A percentile compares a stretch with the other conserved stretches of the same genome.
Evolutionary conservation across 768 basidiomycete genomes (phyloP).

Genomic region (Zangia roseola): DNA sequence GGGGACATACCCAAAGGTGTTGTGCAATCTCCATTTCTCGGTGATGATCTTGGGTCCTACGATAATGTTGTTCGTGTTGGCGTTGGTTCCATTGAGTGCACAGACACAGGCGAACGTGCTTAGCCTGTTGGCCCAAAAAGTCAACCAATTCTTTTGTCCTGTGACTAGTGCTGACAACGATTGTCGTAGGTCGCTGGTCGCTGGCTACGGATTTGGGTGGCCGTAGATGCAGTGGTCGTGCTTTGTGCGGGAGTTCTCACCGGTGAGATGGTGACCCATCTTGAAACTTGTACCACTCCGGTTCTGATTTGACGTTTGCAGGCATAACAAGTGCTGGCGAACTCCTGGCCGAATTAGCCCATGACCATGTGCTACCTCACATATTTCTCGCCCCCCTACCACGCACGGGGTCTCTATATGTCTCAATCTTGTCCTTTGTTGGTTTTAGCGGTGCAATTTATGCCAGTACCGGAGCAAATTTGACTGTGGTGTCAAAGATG

Average conservation of each 20-base stretch:
- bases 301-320: constrained; percentile 17
- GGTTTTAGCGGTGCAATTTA: constrained; percentile 54
- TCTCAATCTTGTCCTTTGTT: constrained; percentile 51
- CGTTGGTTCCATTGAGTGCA: constrained; percentile 51
- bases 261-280: constrained; percentile 35
- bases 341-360: constrained; percentile 54
- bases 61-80: constrained; percentile 60
- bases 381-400: constrained; percentile 49
- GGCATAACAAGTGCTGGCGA: constrained; percentile 60
- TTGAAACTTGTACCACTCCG: neutral
- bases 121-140: constrained; percentile 58
- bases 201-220: constrained; percentile 64
- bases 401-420: constrained; percentile 48
- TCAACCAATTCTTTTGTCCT: constrained; percentile 19
- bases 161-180: neutral
- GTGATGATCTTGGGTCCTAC: constrained; percentile 54
- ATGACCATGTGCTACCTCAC: constrained; percentile 59
- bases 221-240: constrained; percentile 67
- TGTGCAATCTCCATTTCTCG: constrained; percentile 64
- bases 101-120: constrained; percentile 60
- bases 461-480: constrained; percentile 51
- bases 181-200: constrained; percentile 48
- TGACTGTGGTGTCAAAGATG: constrained; percentile 60
- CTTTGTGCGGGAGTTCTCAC: constrained; percentile 72
- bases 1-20: constrained; percentile 53